These are phyloP conservation scores for Juncus inflexus DNA, from an alignment of 176 grass and related monocot species.

Conservation along the genomic window DNA sequence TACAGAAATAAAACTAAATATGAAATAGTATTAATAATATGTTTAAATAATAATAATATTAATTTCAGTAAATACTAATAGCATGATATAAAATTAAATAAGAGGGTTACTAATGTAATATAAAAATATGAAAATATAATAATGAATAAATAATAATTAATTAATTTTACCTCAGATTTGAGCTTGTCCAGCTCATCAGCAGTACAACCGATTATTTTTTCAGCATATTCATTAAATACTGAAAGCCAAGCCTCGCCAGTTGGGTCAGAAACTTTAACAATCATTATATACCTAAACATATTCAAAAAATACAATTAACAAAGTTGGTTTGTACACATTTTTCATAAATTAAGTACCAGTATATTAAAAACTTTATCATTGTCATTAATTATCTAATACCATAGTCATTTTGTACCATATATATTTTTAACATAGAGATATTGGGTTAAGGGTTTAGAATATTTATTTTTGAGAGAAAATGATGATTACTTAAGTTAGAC, in stretches of 20 bases:
- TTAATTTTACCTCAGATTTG: conserved; percentile 54
- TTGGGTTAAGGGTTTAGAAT: too few relatives aligned
- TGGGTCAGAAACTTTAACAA: conserved; percentile 78
- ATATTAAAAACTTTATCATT: too few relatives aligned
- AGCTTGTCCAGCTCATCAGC: conserved; percentile 87
- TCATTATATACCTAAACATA: conserved; percentile 75
- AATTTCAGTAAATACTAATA: background rate
- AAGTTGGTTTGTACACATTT: too few relatives aligned
- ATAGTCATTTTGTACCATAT: too few relatives aligned
- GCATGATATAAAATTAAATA: background rate
- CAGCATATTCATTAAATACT: conserved; percentile 86
- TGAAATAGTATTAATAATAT: background rate
- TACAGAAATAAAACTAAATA: background rate
- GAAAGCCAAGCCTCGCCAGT: conserved; percentile 89
- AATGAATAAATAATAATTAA: background rate
- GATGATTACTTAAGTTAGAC: too few relatives aligned
- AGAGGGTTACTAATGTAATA: background rate
- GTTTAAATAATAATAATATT: background rate
- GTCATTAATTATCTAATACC: too few relatives aligned
- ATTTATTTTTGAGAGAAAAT: too few relatives aligned
- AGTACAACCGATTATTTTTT: conserved; percentile 81
- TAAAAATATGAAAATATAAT: background rate
- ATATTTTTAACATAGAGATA: too few relatives aligned
- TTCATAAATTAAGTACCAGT: too few relatives aligned
- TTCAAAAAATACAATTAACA: background rate